Conservation (phyloP, 1,139 yeast genomes). For the Magnusiomyces tetraspermus region DNA sequence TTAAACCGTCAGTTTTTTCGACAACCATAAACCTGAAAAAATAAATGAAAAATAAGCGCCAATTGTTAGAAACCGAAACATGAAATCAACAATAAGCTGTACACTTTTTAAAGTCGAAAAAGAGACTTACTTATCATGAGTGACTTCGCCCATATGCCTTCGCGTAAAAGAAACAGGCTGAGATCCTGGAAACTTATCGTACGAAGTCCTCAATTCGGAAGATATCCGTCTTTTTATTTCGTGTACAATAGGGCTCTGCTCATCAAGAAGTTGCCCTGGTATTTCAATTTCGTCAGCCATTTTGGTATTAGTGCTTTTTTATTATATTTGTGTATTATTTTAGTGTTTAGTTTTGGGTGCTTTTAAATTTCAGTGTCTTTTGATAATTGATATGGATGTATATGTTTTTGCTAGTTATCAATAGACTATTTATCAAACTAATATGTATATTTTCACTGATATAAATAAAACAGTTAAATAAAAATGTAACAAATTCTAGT, state of each 20-base stretch:
- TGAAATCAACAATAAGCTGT: too few relatives aligned
- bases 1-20: slow-evolving; percentile 89
- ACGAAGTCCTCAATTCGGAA: neutral
- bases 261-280: neutral
- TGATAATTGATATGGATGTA: too few relatives aligned
- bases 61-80: slow-evolving; percentile 11
- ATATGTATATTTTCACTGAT: too few relatives aligned
- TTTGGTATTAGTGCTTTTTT: neutral
- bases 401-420: too few relatives aligned
- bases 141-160: slow-evolving; percentile 59
- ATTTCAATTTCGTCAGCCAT: neutral
- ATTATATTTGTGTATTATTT: too few relatives aligned
- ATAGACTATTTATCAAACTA: too few relatives aligned
- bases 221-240: neutral
- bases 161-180: slow-evolving; percentile 91
- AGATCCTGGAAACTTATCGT: slow-evolving; percentile 63
- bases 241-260: neutral
- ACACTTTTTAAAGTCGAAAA: too few relatives aligned
- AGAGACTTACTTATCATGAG: slow-evolving; percentile 45
- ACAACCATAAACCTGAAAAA: slow-evolving; percentile 44
- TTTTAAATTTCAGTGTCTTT: too few relatives aligned
- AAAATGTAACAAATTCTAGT: neutral
- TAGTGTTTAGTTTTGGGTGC: too few relatives aligned
- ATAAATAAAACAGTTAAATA: too few relatives aligned
- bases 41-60: neutral